Evolutionary conservation across 2,329 filamentous ascomycete genomes (phyloP).

Genomic region (Fusarium sp.): DNA sequence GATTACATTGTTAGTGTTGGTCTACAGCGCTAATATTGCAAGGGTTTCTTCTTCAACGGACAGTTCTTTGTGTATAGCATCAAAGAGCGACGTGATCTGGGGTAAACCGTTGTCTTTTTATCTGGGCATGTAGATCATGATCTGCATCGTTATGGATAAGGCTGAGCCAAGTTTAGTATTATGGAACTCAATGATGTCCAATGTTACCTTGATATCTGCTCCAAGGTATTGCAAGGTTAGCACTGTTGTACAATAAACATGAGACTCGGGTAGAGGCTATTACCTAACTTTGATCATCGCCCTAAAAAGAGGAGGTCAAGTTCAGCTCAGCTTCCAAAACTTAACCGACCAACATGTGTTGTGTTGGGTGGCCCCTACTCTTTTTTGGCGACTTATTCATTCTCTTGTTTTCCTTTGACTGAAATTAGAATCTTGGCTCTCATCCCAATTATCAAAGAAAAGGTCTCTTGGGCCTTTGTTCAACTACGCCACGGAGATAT

Average conservation of each 20-base stretch:
- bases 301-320: background rate
- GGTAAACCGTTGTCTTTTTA: background rate
- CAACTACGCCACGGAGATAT: background rate
- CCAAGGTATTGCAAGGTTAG: background rate
- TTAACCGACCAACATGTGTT: background rate
- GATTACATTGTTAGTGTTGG: background rate
- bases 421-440: constrained; percentile 6
- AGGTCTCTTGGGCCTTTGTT: background rate
- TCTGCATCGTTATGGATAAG: background rate
- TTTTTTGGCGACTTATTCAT: background rate
- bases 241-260: background rate
- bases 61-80: background rate
- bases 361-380: background rate
- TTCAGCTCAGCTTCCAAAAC: background rate
- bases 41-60: background rate
- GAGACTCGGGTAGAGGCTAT: background rate
- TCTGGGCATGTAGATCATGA: background rate
- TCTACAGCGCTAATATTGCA: background rate
- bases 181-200: background rate
- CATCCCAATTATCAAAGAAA: background rate
- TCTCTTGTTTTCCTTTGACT: background rate
- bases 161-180: background rate
- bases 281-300: background rate
- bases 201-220: background rate
- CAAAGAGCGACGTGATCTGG: background rate